Percentiles rank a stretch among this genome's conserved stretches.
Conservation (phyloP, 192 early-diverging fungal genomes). For the Geranomyces michiganensis region DNA sequence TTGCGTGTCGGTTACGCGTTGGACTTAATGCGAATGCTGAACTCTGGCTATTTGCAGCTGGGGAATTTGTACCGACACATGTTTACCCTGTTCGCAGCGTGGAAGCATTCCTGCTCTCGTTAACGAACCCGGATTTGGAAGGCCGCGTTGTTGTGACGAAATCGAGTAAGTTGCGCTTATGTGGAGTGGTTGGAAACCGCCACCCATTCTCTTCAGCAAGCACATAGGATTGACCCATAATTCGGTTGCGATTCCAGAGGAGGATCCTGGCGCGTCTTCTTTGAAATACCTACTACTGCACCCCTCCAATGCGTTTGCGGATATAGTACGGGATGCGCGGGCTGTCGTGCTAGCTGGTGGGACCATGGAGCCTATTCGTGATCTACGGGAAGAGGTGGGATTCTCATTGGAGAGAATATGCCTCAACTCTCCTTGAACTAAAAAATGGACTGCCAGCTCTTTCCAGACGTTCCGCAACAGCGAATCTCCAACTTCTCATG, state of each 20-base stretch:
- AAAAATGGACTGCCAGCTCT: slow-evolving; percentile 41
- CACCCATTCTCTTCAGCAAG: too few species aligned
- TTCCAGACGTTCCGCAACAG: slow-evolving; percentile 51
- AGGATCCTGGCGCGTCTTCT: slow-evolving; percentile 21
- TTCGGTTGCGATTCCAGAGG: background rate
- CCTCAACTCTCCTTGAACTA: background rate
- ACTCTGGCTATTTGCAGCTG: background rate
- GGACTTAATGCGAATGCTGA: too few species aligned
- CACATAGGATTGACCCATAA: too few species aligned
- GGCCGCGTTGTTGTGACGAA: slow-evolving; percentile 66
- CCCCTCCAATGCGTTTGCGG: slow-evolving; percentile 76
- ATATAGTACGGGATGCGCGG: slow-evolving; percentile 76
- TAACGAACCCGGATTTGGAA: slow-evolving; percentile 63
- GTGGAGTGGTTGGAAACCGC: background rate
- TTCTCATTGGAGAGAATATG: background rate
- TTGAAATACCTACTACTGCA: slow-evolving; percentile 88
- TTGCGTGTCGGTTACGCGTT: too few species aligned
- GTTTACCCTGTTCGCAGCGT: slow-evolving; percentile 37
- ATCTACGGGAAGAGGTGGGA: slow-evolving; percentile 26
- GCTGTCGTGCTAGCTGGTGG: slow-evolving; percentile 89
- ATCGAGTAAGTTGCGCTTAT: background rate
- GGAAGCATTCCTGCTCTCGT: slow-evolving; percentile 35
- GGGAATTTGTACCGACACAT: slow-evolving; percentile 30
- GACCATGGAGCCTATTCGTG: slow-evolving; percentile 78
- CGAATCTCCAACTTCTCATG: slow-evolving; percentile 73